phyloP scores from a whole-genome alignment of 139 green algal species.

The Chlamydomonas incerta region DNA sequence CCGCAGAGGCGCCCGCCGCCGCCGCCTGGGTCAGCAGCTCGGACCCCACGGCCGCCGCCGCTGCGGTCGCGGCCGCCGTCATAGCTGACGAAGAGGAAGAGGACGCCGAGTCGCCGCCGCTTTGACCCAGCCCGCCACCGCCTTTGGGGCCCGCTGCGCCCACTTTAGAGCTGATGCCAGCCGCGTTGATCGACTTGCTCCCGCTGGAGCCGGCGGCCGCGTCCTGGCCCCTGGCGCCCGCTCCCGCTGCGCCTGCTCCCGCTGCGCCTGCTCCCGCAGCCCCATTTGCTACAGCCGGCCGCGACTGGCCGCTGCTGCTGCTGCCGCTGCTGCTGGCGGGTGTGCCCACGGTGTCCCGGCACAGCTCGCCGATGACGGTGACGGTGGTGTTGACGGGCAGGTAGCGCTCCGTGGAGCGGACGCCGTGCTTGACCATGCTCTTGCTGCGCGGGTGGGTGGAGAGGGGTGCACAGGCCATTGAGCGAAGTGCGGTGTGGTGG shows the following conservation, averaged over 20 bases:
- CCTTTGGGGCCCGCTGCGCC: too few species aligned
- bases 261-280: neutral
- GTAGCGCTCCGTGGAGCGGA: slow-evolving; percentile 61
- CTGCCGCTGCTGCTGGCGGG: neutral
- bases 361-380: slow-evolving; percentile 65
- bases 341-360: neutral
- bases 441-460: slow-evolving; percentile 31
- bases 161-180: neutral
- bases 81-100: too few species aligned
- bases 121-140: too few species aligned
- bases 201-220: too few species aligned
- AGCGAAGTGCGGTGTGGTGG: too few species aligned
- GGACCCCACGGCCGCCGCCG: neutral
- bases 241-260: too few species aligned
- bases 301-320: neutral
- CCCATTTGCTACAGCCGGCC: too few species aligned
- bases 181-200: too few species aligned
- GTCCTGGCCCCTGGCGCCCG: neutral
- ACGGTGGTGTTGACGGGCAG: slow-evolving; percentile 59
- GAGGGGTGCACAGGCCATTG: too few species aligned
- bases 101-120: too few species aligned
- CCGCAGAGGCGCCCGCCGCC: neutral
- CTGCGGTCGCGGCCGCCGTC: neutral
- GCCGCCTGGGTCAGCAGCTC: neutral
- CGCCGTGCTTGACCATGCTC: slow-evolving; percentile 57